Evolutionary conservation across 345 rosid species (phyloP).

Genomic region (Raphanus raphanistrum): DNA sequence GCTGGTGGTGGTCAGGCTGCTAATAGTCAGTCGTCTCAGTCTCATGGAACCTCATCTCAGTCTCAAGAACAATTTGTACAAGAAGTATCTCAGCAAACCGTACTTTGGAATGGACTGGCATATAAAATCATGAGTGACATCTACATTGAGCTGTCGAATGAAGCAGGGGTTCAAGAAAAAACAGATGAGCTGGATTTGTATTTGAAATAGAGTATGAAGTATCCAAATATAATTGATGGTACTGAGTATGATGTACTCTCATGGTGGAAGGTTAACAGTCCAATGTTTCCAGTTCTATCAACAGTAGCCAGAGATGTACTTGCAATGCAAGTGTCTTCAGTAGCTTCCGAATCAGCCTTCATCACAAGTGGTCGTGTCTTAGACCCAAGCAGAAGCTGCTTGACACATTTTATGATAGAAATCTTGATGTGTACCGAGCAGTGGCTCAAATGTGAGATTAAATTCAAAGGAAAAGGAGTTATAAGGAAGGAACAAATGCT

Average conservation of each 20-base stretch:
- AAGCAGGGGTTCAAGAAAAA: too few relatives aligned
- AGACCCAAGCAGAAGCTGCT: neutral
- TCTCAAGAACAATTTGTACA: neutral
- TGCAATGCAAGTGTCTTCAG: neutral
- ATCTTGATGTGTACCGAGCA: neutral
- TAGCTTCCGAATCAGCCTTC: neutral
- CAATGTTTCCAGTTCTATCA: neutral
- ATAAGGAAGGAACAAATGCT: neutral
- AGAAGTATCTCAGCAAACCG: neutral
- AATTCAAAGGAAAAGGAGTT: neutral
- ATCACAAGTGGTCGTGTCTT: neutral
- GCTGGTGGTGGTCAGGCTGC: neutral
- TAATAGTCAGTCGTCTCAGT: neutral
- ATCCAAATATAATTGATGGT: neutral
- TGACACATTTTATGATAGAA: neutral
- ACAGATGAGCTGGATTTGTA: too few relatives aligned
- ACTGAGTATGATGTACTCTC: neutral
- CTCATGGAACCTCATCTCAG: neutral
- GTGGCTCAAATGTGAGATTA: neutral
- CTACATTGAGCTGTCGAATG: too few relatives aligned
- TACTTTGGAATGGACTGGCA: too few relatives aligned
- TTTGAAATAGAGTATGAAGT: neutral
- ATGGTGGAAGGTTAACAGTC: neutral
- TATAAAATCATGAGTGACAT: too few relatives aligned
- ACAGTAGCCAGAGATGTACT: neutral